A percentile compares a stretch with the other conserved stretches of the same genome.
phyloP scores from a whole-genome alignment of 129 eudicot genomes.

The Lactuca saligna region DNA sequence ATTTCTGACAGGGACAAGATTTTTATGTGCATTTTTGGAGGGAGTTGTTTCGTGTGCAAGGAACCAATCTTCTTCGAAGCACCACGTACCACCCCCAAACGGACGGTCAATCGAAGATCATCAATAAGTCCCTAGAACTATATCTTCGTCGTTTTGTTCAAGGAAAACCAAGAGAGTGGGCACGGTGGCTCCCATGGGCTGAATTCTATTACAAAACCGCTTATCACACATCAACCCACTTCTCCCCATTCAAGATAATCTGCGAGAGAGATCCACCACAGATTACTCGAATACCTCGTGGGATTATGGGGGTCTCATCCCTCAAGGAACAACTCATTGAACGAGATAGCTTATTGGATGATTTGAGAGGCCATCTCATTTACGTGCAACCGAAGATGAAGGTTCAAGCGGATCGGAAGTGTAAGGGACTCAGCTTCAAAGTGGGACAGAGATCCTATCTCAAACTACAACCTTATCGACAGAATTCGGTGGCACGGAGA shows the following conservation, averaged over 20 bases:
- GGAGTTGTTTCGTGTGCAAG: background rate
- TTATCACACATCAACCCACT: background rate
- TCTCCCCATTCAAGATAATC: background rate
- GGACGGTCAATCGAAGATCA: background rate
- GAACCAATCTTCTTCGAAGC: background rate
- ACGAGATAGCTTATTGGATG: background rate
- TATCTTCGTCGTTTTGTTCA: background rate
- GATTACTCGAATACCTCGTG: background rate
- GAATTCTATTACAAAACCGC: too few relatives aligned
- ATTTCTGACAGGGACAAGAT: background rate
- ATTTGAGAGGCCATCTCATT: background rate
- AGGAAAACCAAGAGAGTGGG: background rate
- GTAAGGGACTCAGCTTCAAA: background rate
- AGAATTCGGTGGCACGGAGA: background rate
- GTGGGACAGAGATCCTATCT: background rate
- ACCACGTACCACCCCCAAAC: too few relatives aligned
- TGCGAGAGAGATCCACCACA: background rate
- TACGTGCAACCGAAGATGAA: conserved; percentile 12
- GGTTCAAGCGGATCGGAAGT: background rate
- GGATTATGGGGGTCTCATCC: background rate
- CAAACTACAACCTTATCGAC: conserved; percentile 5
- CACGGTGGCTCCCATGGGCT: too few relatives aligned
- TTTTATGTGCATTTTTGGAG: conserved; percentile 6
- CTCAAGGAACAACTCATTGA: background rate
- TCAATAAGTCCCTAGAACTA: background rate